phyloP scores from a whole-genome alignment of 208 protist species.

The Leishmania turanica region DNA sequence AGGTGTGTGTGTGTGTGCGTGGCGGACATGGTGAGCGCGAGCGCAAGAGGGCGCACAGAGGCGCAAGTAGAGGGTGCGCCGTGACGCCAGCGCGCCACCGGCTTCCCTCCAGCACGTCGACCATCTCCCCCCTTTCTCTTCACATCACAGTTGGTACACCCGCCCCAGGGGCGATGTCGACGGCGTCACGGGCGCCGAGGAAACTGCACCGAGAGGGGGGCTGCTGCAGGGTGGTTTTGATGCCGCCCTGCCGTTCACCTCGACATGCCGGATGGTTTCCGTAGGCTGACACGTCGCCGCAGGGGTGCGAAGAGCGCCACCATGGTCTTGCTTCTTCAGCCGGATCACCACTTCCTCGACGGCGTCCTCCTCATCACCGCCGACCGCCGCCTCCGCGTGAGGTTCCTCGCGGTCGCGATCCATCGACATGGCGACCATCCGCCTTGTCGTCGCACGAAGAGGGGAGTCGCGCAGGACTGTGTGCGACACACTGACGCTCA shows the following conservation, averaged over 20 bases:
- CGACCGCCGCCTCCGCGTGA: not conserved
- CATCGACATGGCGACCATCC: not conserved
- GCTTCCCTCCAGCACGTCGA: not conserved
- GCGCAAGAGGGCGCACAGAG: not conserved
- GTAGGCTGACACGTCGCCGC: not conserved
- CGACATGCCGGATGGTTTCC: not conserved
- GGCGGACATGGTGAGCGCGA: not conserved
- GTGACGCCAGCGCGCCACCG: not conserved
- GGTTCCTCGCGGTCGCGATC: not conserved
- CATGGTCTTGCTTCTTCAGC: not conserved
- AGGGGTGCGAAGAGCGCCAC: not conserved
- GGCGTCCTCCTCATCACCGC: not conserved
- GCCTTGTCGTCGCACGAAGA: not conserved
- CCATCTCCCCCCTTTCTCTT: not conserved
- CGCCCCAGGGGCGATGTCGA: not conserved
- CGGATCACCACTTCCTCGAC: conserved; percentile 8
- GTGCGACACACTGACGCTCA: not conserved
- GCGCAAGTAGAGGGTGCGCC: not conserved
- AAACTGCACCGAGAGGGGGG: not conserved
- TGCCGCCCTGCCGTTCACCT: not conserved
- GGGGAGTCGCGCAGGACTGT: not conserved
- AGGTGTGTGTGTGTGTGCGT: too few species aligned
- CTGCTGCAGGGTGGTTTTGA: not conserved
- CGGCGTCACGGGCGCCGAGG: not conserved
- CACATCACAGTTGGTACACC: not conserved